Base-by-base conservation (phyloP, 2,329 filamentous ascomycete species). In the Aureobasidium sp. region DNA sequence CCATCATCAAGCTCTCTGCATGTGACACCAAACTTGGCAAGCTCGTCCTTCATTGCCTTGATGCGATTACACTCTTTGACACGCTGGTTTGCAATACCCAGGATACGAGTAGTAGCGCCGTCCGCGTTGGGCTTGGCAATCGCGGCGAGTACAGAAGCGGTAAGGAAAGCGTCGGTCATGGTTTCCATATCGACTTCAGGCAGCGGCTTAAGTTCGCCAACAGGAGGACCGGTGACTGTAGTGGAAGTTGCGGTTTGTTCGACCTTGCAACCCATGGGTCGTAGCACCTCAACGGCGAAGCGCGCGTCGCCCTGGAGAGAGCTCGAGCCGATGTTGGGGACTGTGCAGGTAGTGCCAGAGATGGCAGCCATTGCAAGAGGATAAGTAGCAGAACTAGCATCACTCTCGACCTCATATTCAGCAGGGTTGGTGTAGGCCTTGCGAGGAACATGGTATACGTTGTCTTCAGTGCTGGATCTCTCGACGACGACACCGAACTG, bases 1-100 rank as follows among this genome's bases (percentile, higher is more conserved):
- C 94, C 94, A 73, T 99, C 94, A 34, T 96, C 91, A 57, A 96
- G 86, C 74, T 97, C 92, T 57, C 86, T 82, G 71, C 92, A 96
- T 26, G 81, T 79, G 1, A 99, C 89, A 6, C 92, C 92, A 69
- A 97, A 99, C 72, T 97, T 97, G 47, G 88, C 89, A 44, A 99
- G 84, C 75, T 99, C 89, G 64, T 92, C 89, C 71, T 91, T 89
- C 94, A 99, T 99, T 34, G 94, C 94, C 66, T 86, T 83, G 67
- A 99, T 99, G 39, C 94, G 88, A 73, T 99, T 96, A 78, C 94
- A 99, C 72, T 99, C 94, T 74, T 99, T 99, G 63, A 97, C 93
- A 68, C 94, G 86, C 74, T 99, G 94, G 71, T 99, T 99, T 34
- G 94, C 94, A 68, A 99, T 99, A 55, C 94, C 94, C 17, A 87